Evolutionary conservation across 148 eudicot genomes (phyloP).

Genomic region (Rhododendron molle): DNA sequence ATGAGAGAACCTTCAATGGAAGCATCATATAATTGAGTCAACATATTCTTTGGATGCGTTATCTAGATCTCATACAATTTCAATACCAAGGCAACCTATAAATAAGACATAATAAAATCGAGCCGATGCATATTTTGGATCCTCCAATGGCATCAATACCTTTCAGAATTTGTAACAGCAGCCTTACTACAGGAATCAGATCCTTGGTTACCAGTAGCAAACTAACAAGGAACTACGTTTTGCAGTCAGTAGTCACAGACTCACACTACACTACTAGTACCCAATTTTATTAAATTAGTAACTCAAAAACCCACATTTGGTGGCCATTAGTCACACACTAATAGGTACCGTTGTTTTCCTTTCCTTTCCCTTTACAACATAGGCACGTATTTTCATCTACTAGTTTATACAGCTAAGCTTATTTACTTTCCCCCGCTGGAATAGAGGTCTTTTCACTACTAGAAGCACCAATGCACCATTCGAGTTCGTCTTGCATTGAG

Average conservation of each 20-base stretch:
- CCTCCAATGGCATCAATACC: background rate
- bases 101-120: background rate
- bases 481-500: background rate
- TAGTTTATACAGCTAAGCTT: background rate
- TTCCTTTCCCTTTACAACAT: background rate
- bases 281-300: background rate
- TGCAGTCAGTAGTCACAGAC: background rate
- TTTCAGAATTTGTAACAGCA: background rate
- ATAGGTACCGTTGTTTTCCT: background rate
- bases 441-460: background rate
- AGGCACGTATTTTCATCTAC: background rate
- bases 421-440: background rate
- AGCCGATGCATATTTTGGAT: background rate
- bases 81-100: background rate
- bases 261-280: background rate
- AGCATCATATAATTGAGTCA: background rate
- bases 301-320: background rate
- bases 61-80: background rate
- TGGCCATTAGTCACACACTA: background rate
- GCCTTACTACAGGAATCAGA: background rate
- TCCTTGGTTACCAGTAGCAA: background rate
- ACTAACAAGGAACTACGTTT: background rate
- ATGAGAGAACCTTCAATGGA: background rate
- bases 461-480: background rate
- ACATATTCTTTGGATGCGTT: background rate